Conservation (phyloP, 1,139 yeast genomes). For the Taphrina populina region DNA sequence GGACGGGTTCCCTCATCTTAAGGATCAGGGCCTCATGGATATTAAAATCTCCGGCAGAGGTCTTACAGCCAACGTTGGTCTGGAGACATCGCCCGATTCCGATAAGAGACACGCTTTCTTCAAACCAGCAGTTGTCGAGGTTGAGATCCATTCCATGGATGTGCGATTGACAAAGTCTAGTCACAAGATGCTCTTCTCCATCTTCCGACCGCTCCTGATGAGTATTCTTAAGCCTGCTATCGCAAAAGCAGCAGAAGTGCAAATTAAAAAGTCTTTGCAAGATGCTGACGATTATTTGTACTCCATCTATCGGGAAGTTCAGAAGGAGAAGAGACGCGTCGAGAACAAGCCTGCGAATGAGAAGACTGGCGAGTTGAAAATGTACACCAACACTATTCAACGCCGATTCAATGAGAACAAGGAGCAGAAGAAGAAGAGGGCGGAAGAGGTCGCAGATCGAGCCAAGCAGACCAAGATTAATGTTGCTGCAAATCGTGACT, state of each 20-base stretch:
- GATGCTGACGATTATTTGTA: constrained; percentile 37
- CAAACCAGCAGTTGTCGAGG: constrained; percentile 39
- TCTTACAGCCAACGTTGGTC: constrained; percentile 36
- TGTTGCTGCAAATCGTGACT: constrained; percentile 37
- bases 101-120: constrained; percentile 36
- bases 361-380: constrained; percentile 30
- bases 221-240: constrained; percentile 37
- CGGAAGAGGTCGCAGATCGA: constrained; percentile 26
- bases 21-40: constrained; percentile 39
- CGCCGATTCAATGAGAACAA: constrained; percentile 33
- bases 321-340: constrained; percentile 36
- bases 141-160: constrained; percentile 36
- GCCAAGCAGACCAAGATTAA: constrained; percentile 35
- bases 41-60: constrained; percentile 38
- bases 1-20: constrained; percentile 38
- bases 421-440: constrained; percentile 33
- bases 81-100: constrained; percentile 33
- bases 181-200: constrained; percentile 38
- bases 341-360: constrained; percentile 25
- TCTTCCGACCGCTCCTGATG: constrained; percentile 39
- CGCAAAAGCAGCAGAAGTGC: constrained; percentile 38
- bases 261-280: constrained; percentile 37
- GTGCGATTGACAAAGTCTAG: constrained; percentile 37
- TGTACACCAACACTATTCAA: constrained; percentile 38
- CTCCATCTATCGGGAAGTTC: constrained; percentile 34